These are phyloP conservation scores for Phialocephala subalpina DNA, from an alignment of 2,329 filamentous ascomycete genomes.

Conservation along the genomic window DNA sequence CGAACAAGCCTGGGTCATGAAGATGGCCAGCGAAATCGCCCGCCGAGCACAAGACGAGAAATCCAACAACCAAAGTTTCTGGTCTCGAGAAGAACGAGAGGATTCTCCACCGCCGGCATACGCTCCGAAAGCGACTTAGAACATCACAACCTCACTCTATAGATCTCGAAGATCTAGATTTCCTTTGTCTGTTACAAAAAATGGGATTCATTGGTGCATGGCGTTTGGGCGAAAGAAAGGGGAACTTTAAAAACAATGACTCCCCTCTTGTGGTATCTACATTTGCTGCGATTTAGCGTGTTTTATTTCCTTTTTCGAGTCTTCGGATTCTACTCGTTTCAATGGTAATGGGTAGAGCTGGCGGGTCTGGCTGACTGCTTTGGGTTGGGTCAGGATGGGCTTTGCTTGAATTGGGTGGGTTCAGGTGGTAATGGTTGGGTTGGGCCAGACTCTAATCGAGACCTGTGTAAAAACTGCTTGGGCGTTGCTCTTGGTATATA, in stretches of 20 bases:
- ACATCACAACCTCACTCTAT: constrained; percentile 10
- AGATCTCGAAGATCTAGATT: constrained; percentile 21
- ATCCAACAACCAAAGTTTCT: constrained; percentile 53
- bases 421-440: constrained; percentile 9
- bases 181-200: constrained; percentile 23
- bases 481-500: neutral
- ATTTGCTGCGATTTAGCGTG: constrained; percentile 36
- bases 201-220: constrained; percentile 1
- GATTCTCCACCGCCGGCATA: constrained; percentile 69
- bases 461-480: constrained; percentile 18
- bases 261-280: constrained; percentile 29
- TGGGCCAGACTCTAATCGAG: constrained; percentile 26
- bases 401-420: constrained; percentile 3
- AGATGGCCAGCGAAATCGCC: constrained; percentile 94
- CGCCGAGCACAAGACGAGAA: constrained; percentile 90
- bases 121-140: constrained; percentile 48
- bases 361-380: constrained; percentile 16
- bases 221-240: constrained; percentile 11
- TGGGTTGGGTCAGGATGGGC: constrained; percentile 12
- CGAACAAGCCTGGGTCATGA: constrained; percentile 81
- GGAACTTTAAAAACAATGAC: constrained; percentile 23
- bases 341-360: constrained; percentile 12
- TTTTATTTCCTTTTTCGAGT: constrained; percentile 1
- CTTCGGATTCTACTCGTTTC: neutral
- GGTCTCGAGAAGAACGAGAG: constrained; percentile 58